Base-by-base conservation (phyloP, 441 rosid species). In the Macaranga tanarius region DNA sequence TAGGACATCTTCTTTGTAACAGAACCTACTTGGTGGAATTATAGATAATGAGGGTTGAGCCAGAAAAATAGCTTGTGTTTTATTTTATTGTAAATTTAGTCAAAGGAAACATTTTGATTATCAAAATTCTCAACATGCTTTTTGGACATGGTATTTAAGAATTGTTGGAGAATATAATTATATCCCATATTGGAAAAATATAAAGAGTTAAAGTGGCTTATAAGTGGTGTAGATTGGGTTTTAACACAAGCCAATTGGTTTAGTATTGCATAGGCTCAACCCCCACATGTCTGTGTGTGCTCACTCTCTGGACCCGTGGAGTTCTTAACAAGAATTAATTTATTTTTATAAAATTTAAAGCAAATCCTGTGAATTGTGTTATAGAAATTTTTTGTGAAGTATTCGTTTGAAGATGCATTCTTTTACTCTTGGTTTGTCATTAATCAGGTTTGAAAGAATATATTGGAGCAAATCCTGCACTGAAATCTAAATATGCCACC, bases 391-490 rank as follows among this genome's bases (percentile, higher is more conserved):
- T 64, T 59, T 70, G 23, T 47, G 13, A 60, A 63, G 63, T 57
- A 58, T 26, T 62, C 10, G 25, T 60, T 31, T 54, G 10, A 19
- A 56, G 20, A 55, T 66, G 62, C 16, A 20, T 2, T 83, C 47
- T 60, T 38, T 40, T 69, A 48, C 65, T 61, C 55, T 61, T 73
- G 73, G 68, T 80, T 77, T 65, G 69, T 76, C 72, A 62, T 44
- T 47, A 9, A 62, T 76, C 88, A 93, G 99, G 97, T 82, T 83
- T 96, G 76, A 93, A 93, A 80, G 98, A 96, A 81, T 96, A 89
- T 77, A 83, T 96, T 63, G 95, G 90, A 80, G 99, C 98, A 76
- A 96, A 91, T 80, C 99, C 98, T 71, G 88, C 85, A 42, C 80
- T 92, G 72, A 88, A 84, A 79, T 76, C 79, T 75, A 92, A 86